A percentile compares a stretch with the other conserved stretches of the same genome.
Evolutionary conservation across 768 basidiomycete genomes (phyloP).

Genomic region (Clavaria fumosa): DNA sequence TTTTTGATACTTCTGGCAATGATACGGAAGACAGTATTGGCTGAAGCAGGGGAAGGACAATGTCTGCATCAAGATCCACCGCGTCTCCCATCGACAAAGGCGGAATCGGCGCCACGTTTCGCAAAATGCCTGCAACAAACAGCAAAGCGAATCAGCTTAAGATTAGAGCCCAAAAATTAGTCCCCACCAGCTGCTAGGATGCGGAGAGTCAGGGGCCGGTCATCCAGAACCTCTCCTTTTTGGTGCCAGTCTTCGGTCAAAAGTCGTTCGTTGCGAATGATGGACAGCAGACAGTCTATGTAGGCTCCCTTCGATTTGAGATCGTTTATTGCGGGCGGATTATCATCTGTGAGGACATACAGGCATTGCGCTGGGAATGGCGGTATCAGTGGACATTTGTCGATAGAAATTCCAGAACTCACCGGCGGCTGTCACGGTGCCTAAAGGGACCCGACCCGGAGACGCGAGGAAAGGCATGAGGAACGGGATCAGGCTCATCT

Average conservation of each 20-base stretch:
- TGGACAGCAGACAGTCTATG: conserved; percentile 47
- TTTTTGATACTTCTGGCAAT: conserved; percentile 31
- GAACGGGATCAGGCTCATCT: conserved; percentile 64
- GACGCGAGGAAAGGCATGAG: conserved; percentile 80
- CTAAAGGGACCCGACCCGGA: conserved; percentile 48
- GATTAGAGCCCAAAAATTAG: conserved; percentile 2
- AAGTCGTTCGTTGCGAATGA: conserved; percentile 29
- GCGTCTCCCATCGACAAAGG: conserved; percentile 46
- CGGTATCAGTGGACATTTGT: neutral
- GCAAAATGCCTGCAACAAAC: conserved; percentile 44
- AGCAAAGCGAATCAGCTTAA: neutral
- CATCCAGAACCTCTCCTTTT: conserved; percentile 27
- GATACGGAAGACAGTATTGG: conserved; percentile 49
- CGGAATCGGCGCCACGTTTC: conserved; percentile 63
- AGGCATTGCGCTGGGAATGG: conserved; percentile 61
- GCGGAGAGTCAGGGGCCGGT: conserved; percentile 34
- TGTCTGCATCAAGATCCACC: conserved; percentile 54
- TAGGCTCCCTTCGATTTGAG: conserved; percentile 46
- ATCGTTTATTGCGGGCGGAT: conserved; percentile 54
- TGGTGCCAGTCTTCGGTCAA: conserved; percentile 19
- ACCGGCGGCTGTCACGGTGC: conserved; percentile 75
- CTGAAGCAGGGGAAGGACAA: conserved; percentile 55
- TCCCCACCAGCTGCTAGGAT: conserved; percentile 53
- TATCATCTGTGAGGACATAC: conserved; percentile 89
- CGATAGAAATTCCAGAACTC: conserved; percentile 10